Evolutionary conservation across 441 rosid genomes (phyloP).

Genomic region (Brassica hybrid): DNA sequence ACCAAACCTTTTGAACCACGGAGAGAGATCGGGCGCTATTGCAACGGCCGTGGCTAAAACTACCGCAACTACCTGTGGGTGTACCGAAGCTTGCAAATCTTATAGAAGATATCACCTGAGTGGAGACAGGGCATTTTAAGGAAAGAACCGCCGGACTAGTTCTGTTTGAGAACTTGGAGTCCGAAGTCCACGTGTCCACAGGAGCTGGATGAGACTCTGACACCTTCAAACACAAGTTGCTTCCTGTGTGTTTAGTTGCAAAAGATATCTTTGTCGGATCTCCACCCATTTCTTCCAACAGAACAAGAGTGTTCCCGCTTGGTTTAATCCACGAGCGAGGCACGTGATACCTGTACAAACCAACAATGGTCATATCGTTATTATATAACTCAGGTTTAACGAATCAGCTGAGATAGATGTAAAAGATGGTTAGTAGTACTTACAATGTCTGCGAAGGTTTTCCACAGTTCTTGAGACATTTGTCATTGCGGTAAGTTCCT

Average conservation of each 20-base stretch:
- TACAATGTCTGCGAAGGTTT: slow-evolving; percentile 92
- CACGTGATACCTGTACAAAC: slow-evolving; percentile 71
- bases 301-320: slow-evolving; percentile 75
- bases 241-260: slow-evolving; percentile 57
- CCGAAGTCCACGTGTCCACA: slow-evolving; percentile 69
- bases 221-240: slow-evolving; percentile 66
- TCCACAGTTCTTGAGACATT: slow-evolving; percentile 89
- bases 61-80: slow-evolving; percentile 82
- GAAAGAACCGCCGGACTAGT: slow-evolving; percentile 57
- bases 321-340: slow-evolving; percentile 94
- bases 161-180: slow-evolving; percentile 48
- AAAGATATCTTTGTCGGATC: slow-evolving; percentile 81
- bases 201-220: slow-evolving; percentile 83
- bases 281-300: slow-evolving; percentile 93
- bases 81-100: slow-evolving; percentile 92
- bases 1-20: slow-evolving; percentile 65
- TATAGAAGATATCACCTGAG: slow-evolving; percentile 78
- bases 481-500: slow-evolving; percentile 66
- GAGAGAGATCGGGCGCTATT: slow-evolving; percentile 65
- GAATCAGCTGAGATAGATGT: too few species aligned
- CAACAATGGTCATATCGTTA: neutral
- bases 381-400: neutral
- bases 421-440: slow-evolving; percentile 45
- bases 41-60: slow-evolving; percentile 74
- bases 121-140: slow-evolving; percentile 63